These are phyloP conservation scores for Calonectria hawksworthii DNA, from an alignment of 2,329 filamentous ascomycete genomes.

Conservation along the genomic window DNA sequence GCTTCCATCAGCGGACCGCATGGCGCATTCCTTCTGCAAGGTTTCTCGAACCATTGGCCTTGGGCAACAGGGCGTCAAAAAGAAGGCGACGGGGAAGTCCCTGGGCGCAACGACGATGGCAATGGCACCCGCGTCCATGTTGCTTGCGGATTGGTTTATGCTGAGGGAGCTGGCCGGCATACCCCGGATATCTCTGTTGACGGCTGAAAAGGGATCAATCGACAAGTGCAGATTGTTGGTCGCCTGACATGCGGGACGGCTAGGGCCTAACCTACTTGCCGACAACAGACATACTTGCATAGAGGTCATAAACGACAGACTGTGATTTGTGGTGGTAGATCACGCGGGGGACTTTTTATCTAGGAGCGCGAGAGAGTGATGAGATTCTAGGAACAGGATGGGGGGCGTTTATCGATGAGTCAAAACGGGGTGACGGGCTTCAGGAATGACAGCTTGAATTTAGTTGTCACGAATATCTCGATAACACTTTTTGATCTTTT, in stretches of 20 bases:
- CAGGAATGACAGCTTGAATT: not conserved
- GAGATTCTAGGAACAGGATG: not conserved
- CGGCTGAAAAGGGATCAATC: slow-evolving; percentile 2
- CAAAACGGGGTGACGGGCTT: not conserved
- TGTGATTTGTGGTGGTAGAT: not conserved
- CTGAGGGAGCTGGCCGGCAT: slow-evolving; percentile 15
- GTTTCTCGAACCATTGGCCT: slow-evolving; percentile 13
- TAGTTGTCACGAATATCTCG: too few species aligned
- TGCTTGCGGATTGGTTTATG: slow-evolving; percentile 11
- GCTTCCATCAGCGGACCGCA: slow-evolving; percentile 17
- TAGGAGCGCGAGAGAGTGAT: not conserved
- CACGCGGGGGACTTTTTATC: not conserved
- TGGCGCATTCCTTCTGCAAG: slow-evolving; percentile 18
- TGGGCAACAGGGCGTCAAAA: not conserved
- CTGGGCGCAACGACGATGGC: slow-evolving; percentile 21
- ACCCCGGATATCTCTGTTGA: slow-evolving; percentile 6
- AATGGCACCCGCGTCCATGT: slow-evolving; percentile 26
- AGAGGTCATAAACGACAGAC: not conserved
- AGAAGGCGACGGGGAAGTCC: slow-evolving; percentile 18
- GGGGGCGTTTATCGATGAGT: not conserved
- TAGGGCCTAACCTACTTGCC: slow-evolving; percentile 3
- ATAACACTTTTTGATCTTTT: not conserved
- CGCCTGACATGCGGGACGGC: slow-evolving; percentile 30
- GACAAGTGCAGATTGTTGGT: slow-evolving; percentile 27
- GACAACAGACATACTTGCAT: not conserved